A percentile compares a stretch with the other conserved stretches of the same genome.
Conservation (phyloP, 2,329 filamentous ascomycete genomes). For the Cercospora canescens region DNA sequence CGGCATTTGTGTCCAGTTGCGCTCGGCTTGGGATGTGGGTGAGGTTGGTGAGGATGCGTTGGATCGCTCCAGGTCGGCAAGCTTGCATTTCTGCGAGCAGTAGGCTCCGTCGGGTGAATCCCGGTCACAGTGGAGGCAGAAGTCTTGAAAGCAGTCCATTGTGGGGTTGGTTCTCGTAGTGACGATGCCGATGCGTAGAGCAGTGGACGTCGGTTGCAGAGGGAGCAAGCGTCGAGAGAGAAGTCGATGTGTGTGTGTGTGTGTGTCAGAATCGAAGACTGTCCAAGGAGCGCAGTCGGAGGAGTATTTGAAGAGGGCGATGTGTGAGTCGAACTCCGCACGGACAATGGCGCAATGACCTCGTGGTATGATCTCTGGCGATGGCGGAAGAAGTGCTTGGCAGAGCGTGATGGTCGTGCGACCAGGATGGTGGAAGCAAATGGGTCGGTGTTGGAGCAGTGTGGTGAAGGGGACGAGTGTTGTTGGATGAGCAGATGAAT, state of each 20-base stretch:
- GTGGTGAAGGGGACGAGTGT: conserved; percentile 9
- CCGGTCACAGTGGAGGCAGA: conserved; percentile 92
- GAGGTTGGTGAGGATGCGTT: conserved; percentile 48
- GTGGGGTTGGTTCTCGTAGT: neutral
- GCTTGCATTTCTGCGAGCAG: conserved; percentile 88
- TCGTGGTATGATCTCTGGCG: conserved; percentile 17
- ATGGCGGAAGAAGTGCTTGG: conserved; percentile 15
- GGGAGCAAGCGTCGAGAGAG: neutral
- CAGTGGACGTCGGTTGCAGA: neutral
- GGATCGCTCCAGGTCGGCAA: conserved; percentile 79
- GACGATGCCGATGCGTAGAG: neutral
- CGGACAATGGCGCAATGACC: conserved; percentile 28
- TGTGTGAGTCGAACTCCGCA: conserved; percentile 21
- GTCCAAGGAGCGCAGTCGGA: conserved; percentile 8
- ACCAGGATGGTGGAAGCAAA: conserved; percentile 5
- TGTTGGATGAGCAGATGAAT: conserved; percentile 5
- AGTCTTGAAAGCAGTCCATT: conserved; percentile 80
- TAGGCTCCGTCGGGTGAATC: conserved; percentile 81
- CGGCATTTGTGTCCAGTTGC: conserved; percentile 12
- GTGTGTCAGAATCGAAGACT: neutral
- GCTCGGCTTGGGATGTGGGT: conserved; percentile 12
- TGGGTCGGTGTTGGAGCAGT: neutral
- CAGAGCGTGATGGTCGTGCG: neutral
- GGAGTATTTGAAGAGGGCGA: conserved; percentile 17
- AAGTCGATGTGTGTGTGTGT: neutral